Evolutionary conservation across 306 rosid genomes (phyloP), one percentile per base, ranked within the genome.

Genomic region (Gastrolobium villosum): DNA sequence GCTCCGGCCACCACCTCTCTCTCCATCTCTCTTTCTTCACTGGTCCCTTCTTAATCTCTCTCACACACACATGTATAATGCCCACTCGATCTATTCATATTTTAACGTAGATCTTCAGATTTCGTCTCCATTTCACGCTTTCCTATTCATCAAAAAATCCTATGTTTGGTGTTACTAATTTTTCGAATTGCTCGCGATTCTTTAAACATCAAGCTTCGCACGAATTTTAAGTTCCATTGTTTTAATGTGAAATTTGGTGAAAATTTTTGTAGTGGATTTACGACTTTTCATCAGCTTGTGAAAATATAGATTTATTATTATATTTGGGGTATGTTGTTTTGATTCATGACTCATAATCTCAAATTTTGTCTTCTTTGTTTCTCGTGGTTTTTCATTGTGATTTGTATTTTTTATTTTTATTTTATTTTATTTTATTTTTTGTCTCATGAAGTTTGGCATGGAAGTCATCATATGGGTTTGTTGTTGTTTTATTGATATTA

Each of bases 71-170:
- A 20, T 5, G 1, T 2, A 7, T n/a, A 31, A 1, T 32, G 6
- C 45, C 50, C 15, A 20, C 54, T 56, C 26, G 65, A 79, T 75
- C 75, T 62, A 37, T 69, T 69, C 0, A 69, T 31, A 31, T 84
- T 75, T 55, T 70, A 10, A 5, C 41, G 62, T 55, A 62, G 71
- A 62, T 84, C 84, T 81, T 75, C 67, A 59, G 72, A 49, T 81
- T 68, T 40, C 32, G 34, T 46, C 53, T 31, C 65, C 79, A 13
- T 49, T 53, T 49, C 20, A 11, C 5, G n/a, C 7, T 74, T 67
- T 57, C 57, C 13, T 39, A 40, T 57, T 53, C 32, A 14, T 53
- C 7, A 3, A 2, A 53, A 55, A 54, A 0, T 9, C 4, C 45
- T 20, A 1, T 1, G 9, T 49, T 59, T 37, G 31, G 5, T 31